A percentile compares a stretch with the other conserved stretches of the same genome.
Evolutionary conservation across 345 rosid species (phyloP).

Genomic region (Excoecaria cochinchinensis): DNA sequence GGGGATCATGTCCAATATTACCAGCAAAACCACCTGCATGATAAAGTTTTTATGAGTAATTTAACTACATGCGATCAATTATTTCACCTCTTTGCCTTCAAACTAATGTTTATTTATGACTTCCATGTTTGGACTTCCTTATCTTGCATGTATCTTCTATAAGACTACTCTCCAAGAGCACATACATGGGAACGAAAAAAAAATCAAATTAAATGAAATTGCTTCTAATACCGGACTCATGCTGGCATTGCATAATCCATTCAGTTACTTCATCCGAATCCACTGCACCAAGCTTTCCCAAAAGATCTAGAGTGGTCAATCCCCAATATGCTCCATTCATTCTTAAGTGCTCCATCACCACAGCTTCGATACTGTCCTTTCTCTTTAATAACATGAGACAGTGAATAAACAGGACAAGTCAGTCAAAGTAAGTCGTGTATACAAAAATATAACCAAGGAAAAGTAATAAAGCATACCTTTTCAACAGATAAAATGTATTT

Average conservation of each 20-base stretch:
- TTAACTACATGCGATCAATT: background rate
- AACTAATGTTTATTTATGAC: background rate
- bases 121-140: background rate
- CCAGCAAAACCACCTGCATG: slow-evolving; percentile 93
- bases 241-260: slow-evolving; percentile 81
- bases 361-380: slow-evolving; percentile 80
- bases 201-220: background rate
- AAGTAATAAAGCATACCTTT: slow-evolving; percentile 39
- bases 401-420: background rate
- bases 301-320: slow-evolving; percentile 65
- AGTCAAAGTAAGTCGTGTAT: background rate
- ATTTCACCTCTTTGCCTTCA: background rate
- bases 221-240: slow-evolving; percentile 57
- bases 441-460: background rate
- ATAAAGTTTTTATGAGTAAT: background rate
- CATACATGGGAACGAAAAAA: background rate
- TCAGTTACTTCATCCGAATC: slow-evolving; percentile 59
- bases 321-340: slow-evolving; percentile 96
- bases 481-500: slow-evolving; percentile 63
- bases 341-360: slow-evolving; percentile 90
- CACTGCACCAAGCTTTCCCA: slow-evolving; percentile 64
- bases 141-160: background rate
- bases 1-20: slow-evolving; percentile 86
- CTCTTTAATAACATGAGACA: slow-evolving; percentile 36
- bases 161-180: background rate